phyloP scores from a whole-genome alignment of 179 eudicot species.

The Camellia oleifera region DNA sequence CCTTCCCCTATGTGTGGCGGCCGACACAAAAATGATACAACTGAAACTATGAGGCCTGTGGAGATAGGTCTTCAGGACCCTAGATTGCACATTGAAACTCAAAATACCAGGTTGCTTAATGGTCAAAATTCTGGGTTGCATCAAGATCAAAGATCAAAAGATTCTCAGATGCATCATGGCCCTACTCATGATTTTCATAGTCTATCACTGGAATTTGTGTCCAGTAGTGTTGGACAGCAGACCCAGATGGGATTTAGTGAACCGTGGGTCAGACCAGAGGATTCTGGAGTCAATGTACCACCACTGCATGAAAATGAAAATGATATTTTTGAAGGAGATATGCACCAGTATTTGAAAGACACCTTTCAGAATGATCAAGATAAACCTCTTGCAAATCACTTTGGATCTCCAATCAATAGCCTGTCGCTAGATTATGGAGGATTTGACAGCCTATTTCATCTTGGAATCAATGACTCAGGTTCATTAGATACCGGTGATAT shows the following conservation, averaged over 20 bases:
- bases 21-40: constrained; percentile 34
- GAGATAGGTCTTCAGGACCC: constrained; percentile 22
- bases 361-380: constrained; percentile 40
- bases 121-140: constrained; percentile 27
- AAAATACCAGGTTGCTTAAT: constrained; percentile 23
- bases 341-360: constrained; percentile 39
- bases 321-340: constrained; percentile 37
- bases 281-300: constrained; percentile 34
- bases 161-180: constrained; percentile 37
- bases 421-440: constrained; percentile 49
- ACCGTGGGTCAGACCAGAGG: constrained; percentile 33
- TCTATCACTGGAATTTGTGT: constrained; percentile 39
- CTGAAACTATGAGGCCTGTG: constrained; percentile 26
- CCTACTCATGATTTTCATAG: constrained; percentile 30
- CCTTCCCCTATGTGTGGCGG: constrained; percentile 22
- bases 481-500: constrained; percentile 28
- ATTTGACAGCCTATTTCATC: constrained; percentile 43
- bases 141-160: constrained; percentile 17
- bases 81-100: constrained; percentile 17
- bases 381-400: constrained; percentile 41
- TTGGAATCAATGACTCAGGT: constrained; percentile 41
- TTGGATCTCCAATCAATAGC: constrained; percentile 53
- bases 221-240: constrained; percentile 33
- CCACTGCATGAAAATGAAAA: constrained; percentile 32
- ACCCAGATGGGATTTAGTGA: constrained; percentile 30